Conservation (phyloP, 2,329 filamentous ascomycete genomes). For the Fusarium haematococcum region DNA sequence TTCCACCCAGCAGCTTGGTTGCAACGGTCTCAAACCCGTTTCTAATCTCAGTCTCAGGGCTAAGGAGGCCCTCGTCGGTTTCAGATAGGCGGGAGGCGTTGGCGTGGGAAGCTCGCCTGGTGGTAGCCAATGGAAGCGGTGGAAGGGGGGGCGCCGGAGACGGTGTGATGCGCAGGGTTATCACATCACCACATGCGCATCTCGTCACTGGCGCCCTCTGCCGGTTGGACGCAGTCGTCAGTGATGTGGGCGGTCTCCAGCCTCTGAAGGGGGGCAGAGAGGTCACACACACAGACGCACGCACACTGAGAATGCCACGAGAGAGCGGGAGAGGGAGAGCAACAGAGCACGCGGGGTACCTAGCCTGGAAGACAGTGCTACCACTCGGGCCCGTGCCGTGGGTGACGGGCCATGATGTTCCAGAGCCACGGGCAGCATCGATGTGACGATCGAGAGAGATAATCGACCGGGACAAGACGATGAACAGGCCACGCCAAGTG, state of each 20-base stretch:
- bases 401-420: slow-evolving; percentile 18
- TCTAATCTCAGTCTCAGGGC: slow-evolving; percentile 40
- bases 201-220: slow-evolving; percentile 44
- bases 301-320: slow-evolving; percentile 25
- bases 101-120: slow-evolving; percentile 18
- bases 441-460: slow-evolving; percentile 18
- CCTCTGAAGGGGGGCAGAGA: slow-evolving; percentile 12
- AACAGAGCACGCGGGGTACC: slow-evolving; percentile 27
- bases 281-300: not conserved
- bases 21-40: slow-evolving; percentile 42
- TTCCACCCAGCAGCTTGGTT: slow-evolving; percentile 42
- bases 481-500: slow-evolving; percentile 23
- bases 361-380: slow-evolving; percentile 12
- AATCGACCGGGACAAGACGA: slow-evolving; percentile 20
- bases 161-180: slow-evolving; percentile 45
- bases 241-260: slow-evolving; percentile 22
- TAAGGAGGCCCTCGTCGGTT: slow-evolving; percentile 35
- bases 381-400: slow-evolving; percentile 27
- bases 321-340: slow-evolving; percentile 4
- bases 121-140: slow-evolving; percentile 37
- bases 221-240: slow-evolving; percentile 31
- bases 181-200: slow-evolving; percentile 46
- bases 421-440: slow-evolving; percentile 14
- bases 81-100: slow-evolving; percentile 42
- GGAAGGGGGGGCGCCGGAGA: slow-evolving; percentile 18